Evolutionary conservation across 768 basidiomycete genomes (phyloP).

Genomic region (Suillus spraguei): DNA sequence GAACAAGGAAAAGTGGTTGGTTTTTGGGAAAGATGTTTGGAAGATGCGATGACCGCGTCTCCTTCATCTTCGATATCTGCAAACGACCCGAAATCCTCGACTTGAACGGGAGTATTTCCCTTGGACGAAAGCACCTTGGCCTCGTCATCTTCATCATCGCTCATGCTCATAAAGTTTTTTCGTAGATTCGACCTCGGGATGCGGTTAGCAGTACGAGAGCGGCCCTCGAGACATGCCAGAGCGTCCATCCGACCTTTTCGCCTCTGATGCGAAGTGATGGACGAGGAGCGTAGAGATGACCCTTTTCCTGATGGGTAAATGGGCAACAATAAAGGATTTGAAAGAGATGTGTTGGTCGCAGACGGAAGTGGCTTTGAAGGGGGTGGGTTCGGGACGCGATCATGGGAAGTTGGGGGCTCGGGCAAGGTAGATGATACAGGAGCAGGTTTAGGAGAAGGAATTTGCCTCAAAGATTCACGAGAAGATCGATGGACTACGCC

Average conservation of each 20-base stretch:
- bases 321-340: constrained; percentile 21
- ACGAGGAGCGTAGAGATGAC: constrained; percentile 30
- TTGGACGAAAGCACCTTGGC: constrained; percentile 12
- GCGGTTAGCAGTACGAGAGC: constrained; percentile 30
- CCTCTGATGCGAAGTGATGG: constrained; percentile 50
- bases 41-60: constrained; percentile 25
- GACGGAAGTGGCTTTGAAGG: constrained; percentile 6
- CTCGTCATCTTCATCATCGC: constrained; percentile 61
- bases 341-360: constrained; percentile 22
- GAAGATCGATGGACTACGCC: constrained; percentile 34
- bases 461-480: constrained; percentile 45
- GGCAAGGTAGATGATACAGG: constrained; percentile 54
- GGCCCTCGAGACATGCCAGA: constrained; percentile 66
- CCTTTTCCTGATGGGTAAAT: constrained; percentile 17
- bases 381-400: neutral
- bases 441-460: constrained; percentile 63
- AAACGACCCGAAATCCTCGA: constrained; percentile 27
- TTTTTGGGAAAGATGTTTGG: constrained; percentile 15
- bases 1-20: constrained; percentile 16
- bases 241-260: constrained; percentile 57
- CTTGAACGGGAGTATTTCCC: constrained; percentile 16
- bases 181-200: constrained; percentile 23
- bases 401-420: constrained; percentile 24
- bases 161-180: constrained; percentile 68
- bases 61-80: constrained; percentile 37